Evolutionary conservation across 495 filamentous ascomycete species (phyloP).

Genomic region (Aspergillus olivimuriae): DNA sequence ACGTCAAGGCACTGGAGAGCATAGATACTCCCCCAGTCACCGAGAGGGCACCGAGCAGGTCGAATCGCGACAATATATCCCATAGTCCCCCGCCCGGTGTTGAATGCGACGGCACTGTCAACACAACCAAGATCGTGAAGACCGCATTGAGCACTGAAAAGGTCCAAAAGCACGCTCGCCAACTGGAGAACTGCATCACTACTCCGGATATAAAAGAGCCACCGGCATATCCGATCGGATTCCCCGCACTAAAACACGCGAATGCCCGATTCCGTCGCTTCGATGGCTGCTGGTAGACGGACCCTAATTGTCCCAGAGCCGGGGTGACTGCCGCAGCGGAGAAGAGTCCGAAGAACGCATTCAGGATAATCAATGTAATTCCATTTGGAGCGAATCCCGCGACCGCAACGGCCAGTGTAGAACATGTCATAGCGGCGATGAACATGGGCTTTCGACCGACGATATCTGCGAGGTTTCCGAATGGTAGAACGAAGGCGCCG

Average conservation of each 20-base stretch:
- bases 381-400: constrained; percentile 57
- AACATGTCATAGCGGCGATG: constrained; percentile 58
- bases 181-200: constrained; percentile 59
- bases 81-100: constrained; percentile 33
- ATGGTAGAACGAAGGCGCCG: constrained; percentile 66
- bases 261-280: constrained; percentile 60
- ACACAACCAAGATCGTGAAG: constrained; percentile 52
- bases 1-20: constrained; percentile 60
- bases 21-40: constrained; percentile 59
- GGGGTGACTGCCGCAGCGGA: constrained; percentile 60
- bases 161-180: constrained; percentile 61
- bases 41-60: constrained; percentile 59
- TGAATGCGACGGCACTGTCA: constrained; percentile 57
- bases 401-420: constrained; percentile 49
- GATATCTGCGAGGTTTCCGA: constrained; percentile 67
- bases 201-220: constrained; percentile 61
- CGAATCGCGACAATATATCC: constrained; percentile 49
- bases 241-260: constrained; percentile 64
- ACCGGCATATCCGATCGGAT: constrained; percentile 62
- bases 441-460: constrained; percentile 68
- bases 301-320: constrained; percentile 59
- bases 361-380: constrained; percentile 58
- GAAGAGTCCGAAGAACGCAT: constrained; percentile 55
- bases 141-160: constrained; percentile 56
- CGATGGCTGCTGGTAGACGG: constrained; percentile 55